Percentiles rank a stretch among this genome's conserved stretches.
Conservation (phyloP, 805 yeast species). For the Ogataea zsoltii region DNA sequence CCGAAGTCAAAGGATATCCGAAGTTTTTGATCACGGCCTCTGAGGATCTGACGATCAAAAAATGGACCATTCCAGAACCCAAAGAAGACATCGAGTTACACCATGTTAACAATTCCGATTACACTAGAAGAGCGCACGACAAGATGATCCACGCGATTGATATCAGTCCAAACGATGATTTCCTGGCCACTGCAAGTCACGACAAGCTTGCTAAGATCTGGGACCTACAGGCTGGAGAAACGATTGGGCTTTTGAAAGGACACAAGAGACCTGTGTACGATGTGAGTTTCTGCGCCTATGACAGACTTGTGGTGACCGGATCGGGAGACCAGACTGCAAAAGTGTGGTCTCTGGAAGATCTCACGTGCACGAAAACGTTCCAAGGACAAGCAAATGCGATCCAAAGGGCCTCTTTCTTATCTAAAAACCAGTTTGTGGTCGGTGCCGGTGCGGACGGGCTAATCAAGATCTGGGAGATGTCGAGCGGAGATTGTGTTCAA, state of each 20-base stretch:
- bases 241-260: constrained; percentile 79
- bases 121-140: constrained; percentile 94
- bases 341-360: constrained; percentile 84
- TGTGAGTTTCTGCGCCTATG: constrained; percentile 76
- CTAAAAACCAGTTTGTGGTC: constrained; percentile 64
- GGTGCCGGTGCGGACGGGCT: constrained; percentile 94
- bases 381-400: constrained; percentile 96
- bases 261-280: constrained; percentile 97
- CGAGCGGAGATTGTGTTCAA: constrained; percentile 71
- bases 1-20: constrained; percentile 49
- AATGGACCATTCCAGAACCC: constrained; percentile 73
- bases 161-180: constrained; percentile 85
- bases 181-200: constrained; percentile 90
- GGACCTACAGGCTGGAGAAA: constrained; percentile 85
- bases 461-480: constrained; percentile 84
- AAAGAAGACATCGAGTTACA: constrained; percentile 14
- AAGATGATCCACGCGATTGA: constrained; percentile 92
- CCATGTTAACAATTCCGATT: constrained; percentile 64
- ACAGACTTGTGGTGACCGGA: constrained; percentile 75
- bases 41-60: constrained; percentile 79
- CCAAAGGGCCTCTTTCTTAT: constrained; percentile 73
- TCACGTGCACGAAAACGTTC: constrained; percentile 73
- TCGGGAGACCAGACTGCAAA: constrained; percentile 91
- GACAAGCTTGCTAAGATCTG: constrained; percentile 91
- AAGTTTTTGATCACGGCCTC: constrained; percentile 79